Evolutionary conservation across 148 eudicot species (phyloP).

Genomic region (Drosera capensis): DNA sequence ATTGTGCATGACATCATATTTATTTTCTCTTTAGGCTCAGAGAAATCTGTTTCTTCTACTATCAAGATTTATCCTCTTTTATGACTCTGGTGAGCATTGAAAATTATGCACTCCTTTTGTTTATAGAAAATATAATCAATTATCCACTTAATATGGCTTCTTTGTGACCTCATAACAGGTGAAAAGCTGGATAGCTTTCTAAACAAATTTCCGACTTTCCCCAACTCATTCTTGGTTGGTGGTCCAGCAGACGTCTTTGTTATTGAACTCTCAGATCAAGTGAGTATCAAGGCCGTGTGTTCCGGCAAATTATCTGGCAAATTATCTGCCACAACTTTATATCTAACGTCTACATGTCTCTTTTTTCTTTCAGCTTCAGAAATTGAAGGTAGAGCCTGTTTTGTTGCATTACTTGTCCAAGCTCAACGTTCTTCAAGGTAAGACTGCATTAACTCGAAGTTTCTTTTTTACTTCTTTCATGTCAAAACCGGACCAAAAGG

Average conservation of each 20-base stretch:
- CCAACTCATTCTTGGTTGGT: slow-evolving; percentile 79
- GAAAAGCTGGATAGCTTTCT: slow-evolving; percentile 63
- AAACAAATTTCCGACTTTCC: slow-evolving; percentile 61
- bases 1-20: not conserved
- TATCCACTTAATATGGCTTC: slow-evolving; percentile 6
- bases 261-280: slow-evolving; percentile 86
- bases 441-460: slow-evolving; percentile 1
- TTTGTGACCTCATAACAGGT: slow-evolving; percentile 22
- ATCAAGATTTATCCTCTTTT: slow-evolving; percentile 67
- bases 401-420: slow-evolving; percentile 80
- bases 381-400: slow-evolving; percentile 91
- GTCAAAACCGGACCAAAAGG: too few species aligned
- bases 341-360: not conserved
- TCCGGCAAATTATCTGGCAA: not conserved
- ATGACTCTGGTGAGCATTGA: slow-evolving; percentile 40
- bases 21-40: slow-evolving; percentile 45
- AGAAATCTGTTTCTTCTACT: slow-evolving; percentile 78
- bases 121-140: not conserved
- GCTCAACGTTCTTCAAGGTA: slow-evolving; percentile 65
- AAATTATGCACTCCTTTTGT: slow-evolving; percentile 1
- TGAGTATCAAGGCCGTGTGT: slow-evolving; percentile 6
- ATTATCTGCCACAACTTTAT: not conserved
- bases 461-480: too few species aligned
- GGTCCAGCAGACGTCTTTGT: slow-evolving; percentile 79
- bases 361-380: slow-evolving; percentile 48